These are phyloP conservation scores for Phytophthora fragariae DNA, from an alignment of 352 stramenopile species.

Conservation along the genomic window DNA sequence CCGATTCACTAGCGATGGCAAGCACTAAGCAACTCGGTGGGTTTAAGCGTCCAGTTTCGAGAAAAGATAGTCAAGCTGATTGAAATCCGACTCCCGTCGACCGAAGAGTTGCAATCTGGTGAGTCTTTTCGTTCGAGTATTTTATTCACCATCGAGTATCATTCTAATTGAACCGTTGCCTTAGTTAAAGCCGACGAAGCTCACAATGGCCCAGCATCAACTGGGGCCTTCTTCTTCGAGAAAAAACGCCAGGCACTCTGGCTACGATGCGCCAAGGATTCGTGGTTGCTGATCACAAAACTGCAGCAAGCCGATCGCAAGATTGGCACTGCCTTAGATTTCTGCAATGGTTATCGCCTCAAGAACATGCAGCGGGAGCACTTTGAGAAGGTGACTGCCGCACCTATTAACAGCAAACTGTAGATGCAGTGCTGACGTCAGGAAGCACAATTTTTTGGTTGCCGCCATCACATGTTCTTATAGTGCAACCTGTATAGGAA, in stretches of 20 bases:
- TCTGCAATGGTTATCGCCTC: constrained; percentile 83
- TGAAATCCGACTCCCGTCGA: constrained; percentile 55
- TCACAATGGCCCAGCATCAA: constrained; percentile 11
- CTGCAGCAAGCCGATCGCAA: constrained; percentile 76
- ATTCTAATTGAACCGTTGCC: not conserved
- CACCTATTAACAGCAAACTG: constrained; percentile 31
- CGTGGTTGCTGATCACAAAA: constrained; percentile 76
- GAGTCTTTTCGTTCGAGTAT: constrained; percentile 12
- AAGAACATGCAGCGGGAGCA: constrained; percentile 63
- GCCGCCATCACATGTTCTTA: not conserved
- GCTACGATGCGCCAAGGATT: constrained; percentile 63
- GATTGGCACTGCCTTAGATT: constrained; percentile 69
- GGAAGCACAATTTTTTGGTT: too few relatives aligned
- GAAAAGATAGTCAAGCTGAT: constrained; percentile 78
- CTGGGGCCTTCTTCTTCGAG: constrained; percentile 79
- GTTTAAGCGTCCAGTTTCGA: constrained; percentile 69
- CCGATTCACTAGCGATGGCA: constrained; percentile 71
- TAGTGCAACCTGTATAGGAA: not conserved
- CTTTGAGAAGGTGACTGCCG: constrained; percentile 43
- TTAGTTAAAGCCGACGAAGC: constrained; percentile 36
- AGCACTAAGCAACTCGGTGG: constrained; percentile 78
- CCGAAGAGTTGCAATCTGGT: constrained; percentile 53
- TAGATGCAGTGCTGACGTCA: constrained; percentile 5
- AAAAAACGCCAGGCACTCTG: constrained; percentile 75
- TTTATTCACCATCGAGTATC: not conserved